Evolutionary conservation across 768 basidiomycete species (phyloP), one percentile per base, ranked within the genome.

Genomic region (Coprinopsis sp.): DNA sequence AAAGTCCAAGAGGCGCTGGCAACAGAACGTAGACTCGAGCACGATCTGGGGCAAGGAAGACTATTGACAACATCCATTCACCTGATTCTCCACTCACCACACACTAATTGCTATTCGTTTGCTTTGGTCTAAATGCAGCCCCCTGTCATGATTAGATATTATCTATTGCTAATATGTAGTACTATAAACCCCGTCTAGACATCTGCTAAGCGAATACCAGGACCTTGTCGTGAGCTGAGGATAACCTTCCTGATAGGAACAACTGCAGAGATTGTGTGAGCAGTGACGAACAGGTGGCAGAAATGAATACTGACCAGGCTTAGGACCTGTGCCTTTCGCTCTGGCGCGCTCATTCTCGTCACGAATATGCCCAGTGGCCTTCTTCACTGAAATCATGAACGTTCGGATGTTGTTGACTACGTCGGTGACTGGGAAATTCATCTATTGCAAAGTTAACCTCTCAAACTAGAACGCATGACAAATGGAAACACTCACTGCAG

Each of bases 121-220:
- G 19, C 23, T 19, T 29, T 23, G 18, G 16, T 16, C 28, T 23
- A 18, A 27, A 6, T 14, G 3, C 25, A 41, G 11, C 21, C 33
- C 31, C 8, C 33, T 34, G 46, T 33, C 34, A 43, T 42, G 21
- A 21, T 45, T 18, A 33, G 44, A 44, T 36, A 39, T 52, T 55
- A 51, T 45, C 44, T 33, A 50, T 37, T 52, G 30, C 46, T 51
- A 51, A 33, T 38, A 44, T 47, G 27, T 40, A 50, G 25, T 49
- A 28, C 36, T 19, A 42, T 43, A 38, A 41, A 38, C 49, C 39
- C 37, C 30, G n/a, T 25, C 46, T 76, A 88, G 51, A 78, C 72
- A 71, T 93, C 92, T 46, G 80, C 78, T 64, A 96, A 77, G 57
- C 79, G 85, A 63, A 96, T 93, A 13, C 88, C 87, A n/a, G 92